Percentiles rank a stretch among this genome's conserved stretches.
Evolutionary conservation across 2,329 filamentous ascomycete genomes (phyloP).

Genomic region (Ophiostoma perfectum): DNA sequence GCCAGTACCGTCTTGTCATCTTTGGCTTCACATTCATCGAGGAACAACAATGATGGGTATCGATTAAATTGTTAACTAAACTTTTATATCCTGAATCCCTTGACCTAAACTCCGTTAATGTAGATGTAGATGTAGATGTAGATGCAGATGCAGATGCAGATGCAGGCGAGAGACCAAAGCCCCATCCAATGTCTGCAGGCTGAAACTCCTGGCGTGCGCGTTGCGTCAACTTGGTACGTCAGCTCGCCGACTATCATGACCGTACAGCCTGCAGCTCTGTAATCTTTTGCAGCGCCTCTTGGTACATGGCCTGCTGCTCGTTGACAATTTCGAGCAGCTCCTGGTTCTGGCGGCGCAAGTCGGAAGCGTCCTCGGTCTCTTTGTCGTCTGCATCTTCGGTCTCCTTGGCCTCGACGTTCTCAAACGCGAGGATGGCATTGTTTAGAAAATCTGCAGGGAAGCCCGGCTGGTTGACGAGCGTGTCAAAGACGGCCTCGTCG

Average conservation of each 20-base stretch:
- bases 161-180: not conserved
- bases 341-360: slow-evolving; percentile 35
- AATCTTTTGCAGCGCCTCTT: slow-evolving; percentile 32
- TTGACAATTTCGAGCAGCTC: slow-evolving; percentile 39
- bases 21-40: not conserved
- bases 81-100: slow-evolving; percentile 9
- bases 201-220: not conserved
- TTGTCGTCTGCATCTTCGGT: slow-evolving; percentile 19
- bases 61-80: slow-evolving; percentile 8
- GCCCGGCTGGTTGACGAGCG: slow-evolving; percentile 43
- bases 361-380: slow-evolving; percentile 30
- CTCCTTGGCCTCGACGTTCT: slow-evolving; percentile 27
- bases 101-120: slow-evolving; percentile 7
- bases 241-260: not conserved
- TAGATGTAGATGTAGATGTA: not conserved
- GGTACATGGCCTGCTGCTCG: slow-evolving; percentile 36
- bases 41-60: not conserved
- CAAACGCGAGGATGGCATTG: slow-evolving; percentile 45
- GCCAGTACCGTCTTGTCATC: not conserved
- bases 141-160: not conserved
- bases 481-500: slow-evolving; percentile 35
- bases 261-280: slow-evolving; percentile 29
- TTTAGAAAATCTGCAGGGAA: slow-evolving; percentile 46
- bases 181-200: too few species aligned
- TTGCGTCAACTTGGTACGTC: not conserved